Conservation (phyloP, 805 yeast species). For the Metschnikowia gelsemii region DNA sequence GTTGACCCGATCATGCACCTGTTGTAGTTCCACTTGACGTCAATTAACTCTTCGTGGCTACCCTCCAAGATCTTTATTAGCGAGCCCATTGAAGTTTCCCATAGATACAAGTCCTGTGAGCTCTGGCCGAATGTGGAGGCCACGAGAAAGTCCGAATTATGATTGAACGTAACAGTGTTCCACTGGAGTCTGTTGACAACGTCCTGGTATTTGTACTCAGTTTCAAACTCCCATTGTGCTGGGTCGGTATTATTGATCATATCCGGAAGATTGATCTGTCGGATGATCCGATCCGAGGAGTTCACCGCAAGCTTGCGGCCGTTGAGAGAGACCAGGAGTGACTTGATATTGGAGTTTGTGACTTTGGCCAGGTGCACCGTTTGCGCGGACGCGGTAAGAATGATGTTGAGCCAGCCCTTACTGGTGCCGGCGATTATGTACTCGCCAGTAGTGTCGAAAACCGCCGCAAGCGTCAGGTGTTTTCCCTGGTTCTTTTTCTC, state of each 20-base stretch:
- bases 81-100: constrained; percentile 92
- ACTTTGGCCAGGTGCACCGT: constrained; percentile 52
- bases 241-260: constrained; percentile 34
- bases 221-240: constrained; percentile 50
- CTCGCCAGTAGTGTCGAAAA: constrained; percentile 53
- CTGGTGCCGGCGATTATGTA: constrained; percentile 73
- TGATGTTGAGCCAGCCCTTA: constrained; percentile 70
- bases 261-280: constrained; percentile 57
- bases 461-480: constrained; percentile 50
- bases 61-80: constrained; percentile 87
- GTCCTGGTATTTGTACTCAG: constrained; percentile 84
- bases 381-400: constrained; percentile 28
- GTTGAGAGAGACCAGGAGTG: constrained; percentile 55
- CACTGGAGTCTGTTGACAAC: constrained; percentile 85
- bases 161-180: constrained; percentile 76
- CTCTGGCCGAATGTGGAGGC: constrained; percentile 84
- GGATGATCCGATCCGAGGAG: constrained; percentile 71
- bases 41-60: constrained; percentile 81
- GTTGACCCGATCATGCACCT: constrained; percentile 76
- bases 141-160: constrained; percentile 75
- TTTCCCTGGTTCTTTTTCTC: constrained; percentile 25
- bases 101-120: constrained; percentile 83
- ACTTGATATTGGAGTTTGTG: constrained; percentile 71
- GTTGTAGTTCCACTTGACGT: constrained; percentile 81
- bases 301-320: constrained; percentile 68